Percentiles rank a stretch among this genome's conserved stretches.
Conservation (phyloP, 2,329 filamentous ascomycete species). For the Ophiobolus disseminans region DNA sequence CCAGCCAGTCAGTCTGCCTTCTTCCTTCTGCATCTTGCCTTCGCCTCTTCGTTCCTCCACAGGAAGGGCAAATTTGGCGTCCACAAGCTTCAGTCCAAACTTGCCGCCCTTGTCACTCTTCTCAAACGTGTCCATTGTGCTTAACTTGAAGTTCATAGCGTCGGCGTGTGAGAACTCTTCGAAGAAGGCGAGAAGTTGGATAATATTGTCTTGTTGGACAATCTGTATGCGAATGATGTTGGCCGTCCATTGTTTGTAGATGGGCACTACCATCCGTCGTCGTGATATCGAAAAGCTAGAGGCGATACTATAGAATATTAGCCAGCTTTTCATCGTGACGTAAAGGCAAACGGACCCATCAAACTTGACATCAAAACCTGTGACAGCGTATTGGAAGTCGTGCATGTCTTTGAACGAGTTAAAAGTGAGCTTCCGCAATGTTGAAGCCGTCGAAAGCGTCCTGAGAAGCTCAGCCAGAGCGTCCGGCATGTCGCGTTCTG, state of each 20-base stretch:
- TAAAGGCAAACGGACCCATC: conserved; percentile 32
- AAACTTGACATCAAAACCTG: conserved; percentile 73
- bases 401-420: conserved; percentile 67
- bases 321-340: not conserved
- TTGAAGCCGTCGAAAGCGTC: conserved; percentile 63
- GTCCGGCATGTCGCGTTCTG: conserved; percentile 57
- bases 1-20: conserved; percentile 55
- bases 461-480: conserved; percentile 71
- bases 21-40: conserved; percentile 59
- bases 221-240: conserved; percentile 80
- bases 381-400: conserved; percentile 78
- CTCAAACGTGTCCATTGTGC: conserved; percentile 84
- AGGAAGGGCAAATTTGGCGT: conserved; percentile 89
- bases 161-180: conserved; percentile 85
- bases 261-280: conserved; percentile 86
- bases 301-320: conserved; percentile 58
- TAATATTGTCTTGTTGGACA: conserved; percentile 74
- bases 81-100: conserved; percentile 77
- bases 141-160: conserved; percentile 87
- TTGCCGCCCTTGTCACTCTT: conserved; percentile 61
- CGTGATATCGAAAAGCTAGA: conserved; percentile 81
- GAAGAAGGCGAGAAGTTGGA: conserved; percentile 86
- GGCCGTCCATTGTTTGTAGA: conserved; percentile 94
- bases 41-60: conserved; percentile 59
- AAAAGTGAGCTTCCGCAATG: conserved; percentile 71